Conservation (phyloP, 2,329 filamentous ascomycete genomes). For the Penicillium sp. region DNA sequence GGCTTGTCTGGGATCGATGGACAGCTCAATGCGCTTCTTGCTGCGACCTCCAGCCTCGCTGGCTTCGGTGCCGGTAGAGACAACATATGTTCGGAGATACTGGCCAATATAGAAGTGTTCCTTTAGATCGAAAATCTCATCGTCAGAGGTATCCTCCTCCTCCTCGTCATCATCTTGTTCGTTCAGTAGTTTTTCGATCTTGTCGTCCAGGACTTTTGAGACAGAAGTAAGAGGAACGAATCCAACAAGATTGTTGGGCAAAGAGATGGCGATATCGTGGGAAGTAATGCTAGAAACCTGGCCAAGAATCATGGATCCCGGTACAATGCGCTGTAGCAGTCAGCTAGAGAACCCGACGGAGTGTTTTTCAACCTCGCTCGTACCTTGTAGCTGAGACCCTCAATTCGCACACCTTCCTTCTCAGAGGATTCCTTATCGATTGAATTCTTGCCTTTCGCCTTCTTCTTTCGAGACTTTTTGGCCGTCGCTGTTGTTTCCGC, state of each 20-base stretch:
- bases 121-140: constrained; percentile 69
- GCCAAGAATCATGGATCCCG: constrained; percentile 84
- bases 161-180: constrained; percentile 62
- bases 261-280: constrained; percentile 75
- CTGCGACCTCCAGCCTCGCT: constrained; percentile 59
- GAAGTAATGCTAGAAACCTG: constrained; percentile 80
- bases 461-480: constrained; percentile 45
- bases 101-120: constrained; percentile 80
- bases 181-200: constrained; percentile 68
- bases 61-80: constrained; percentile 67
- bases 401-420: constrained; percentile 67
- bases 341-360: constrained; percentile 32
- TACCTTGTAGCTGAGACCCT: constrained; percentile 89
- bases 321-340: constrained; percentile 68
- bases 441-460: constrained; percentile 52
- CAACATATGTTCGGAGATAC: constrained; percentile 81
- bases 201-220: constrained; percentile 74
- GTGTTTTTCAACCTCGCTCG: constrained; percentile 21
- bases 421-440: constrained; percentile 53
- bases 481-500: constrained; percentile 37
- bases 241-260: constrained; percentile 91
- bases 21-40: constrained; percentile 84
- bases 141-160: constrained; percentile 50
- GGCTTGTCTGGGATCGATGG: constrained; percentile 74
- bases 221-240: constrained; percentile 92